Conservation (phyloP, 768 basidiomycete genomes). For the Lentinula boryana region DNA sequence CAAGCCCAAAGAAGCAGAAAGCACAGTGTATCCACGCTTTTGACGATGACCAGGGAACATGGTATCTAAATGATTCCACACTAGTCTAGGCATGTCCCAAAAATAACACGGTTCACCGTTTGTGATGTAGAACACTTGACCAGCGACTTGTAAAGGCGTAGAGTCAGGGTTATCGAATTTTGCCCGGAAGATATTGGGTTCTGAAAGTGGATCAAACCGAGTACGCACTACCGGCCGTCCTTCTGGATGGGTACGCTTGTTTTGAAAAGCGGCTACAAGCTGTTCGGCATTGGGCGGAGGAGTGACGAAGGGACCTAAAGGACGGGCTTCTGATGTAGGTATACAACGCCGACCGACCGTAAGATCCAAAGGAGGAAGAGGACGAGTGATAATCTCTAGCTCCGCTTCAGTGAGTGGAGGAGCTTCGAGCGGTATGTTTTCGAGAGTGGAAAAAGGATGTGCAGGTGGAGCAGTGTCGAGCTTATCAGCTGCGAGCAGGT, state of each 20-base stretch:
- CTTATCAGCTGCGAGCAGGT: conserved; percentile 89
- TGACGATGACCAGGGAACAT: conserved; percentile 51
- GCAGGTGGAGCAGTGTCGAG: conserved; percentile 50
- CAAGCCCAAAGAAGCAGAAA: conserved; percentile 65
- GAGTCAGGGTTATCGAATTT: conserved; percentile 36
- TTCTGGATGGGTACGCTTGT: conserved; percentile 29
- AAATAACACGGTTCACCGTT: conserved; percentile 96
- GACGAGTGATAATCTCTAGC: conserved; percentile 34
- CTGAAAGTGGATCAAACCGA: conserved; percentile 77
- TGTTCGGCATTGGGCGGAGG: conserved; percentile 52
- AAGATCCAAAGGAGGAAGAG: conserved; percentile 55
- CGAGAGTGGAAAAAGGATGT: conserved; percentile 28
- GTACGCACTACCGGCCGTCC: conserved; percentile 61
- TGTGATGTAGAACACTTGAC: conserved; percentile 93
- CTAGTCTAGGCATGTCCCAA: conserved; percentile 83
- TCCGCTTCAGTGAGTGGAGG: conserved; percentile 36
- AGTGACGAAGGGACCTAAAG: conserved; percentile 74
- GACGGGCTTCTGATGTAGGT: conserved; percentile 77
- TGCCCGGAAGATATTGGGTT: conserved; percentile 45
- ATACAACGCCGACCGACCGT: conserved; percentile 62
- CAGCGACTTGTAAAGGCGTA: conserved; percentile 75
- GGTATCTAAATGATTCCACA: conserved; percentile 71
- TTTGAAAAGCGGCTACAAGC: conserved; percentile 51
- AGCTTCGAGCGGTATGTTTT: conserved; percentile 26
- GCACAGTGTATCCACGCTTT: conserved; percentile 28